Evolutionary conservation across 2,329 filamentous ascomycete genomes (phyloP), one percentile per base, ranked within the genome.

Genomic region (Ophiostoma sp.): DNA sequence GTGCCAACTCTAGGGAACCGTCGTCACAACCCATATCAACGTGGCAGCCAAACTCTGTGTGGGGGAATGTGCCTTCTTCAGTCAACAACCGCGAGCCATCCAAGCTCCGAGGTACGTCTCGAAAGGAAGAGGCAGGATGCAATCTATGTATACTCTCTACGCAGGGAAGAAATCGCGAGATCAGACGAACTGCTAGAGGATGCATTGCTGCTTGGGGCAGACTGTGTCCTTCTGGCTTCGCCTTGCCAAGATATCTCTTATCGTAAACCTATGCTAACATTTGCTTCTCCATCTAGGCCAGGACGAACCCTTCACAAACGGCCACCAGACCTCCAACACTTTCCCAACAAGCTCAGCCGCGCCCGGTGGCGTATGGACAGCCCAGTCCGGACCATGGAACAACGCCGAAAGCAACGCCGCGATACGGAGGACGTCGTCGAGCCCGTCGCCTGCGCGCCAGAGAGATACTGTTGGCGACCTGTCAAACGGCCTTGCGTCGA

Each of bases 371-470:
- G 59, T 73, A 2, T 76, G 75, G 75, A 25, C 72, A 48, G 52
- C 87, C 88, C 76, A 86, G 5, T 8, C 73, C 15, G 83, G 85
- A 50, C 86, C 88, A 19, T 94, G 92, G 92, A 87, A 86, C 75
- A 82, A 84, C 74, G 81, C 84, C 31, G 87, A 89, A 63, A 82
- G 80, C 55, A 81, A 83, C 15, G 82, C 83, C 52, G 80, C 82
- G 1, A 22, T 61, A 36, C 79, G 85, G 52, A 82, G 84, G 9
- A 82, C 83, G 61, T 85, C 86, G 48, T 85, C 85, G 73, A 88
- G 84, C 76, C 87, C 87, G 45, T 92, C 91, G 17, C 90, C 91
- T 2, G 86, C 86, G 59, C 84, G 87, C 73, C 84, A 85, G 45
- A 85, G 88, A 74, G 83, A 87, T 57, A 83, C 81, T 11, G 42